Base-by-base conservation (phyloP, 257 asterid genomes). In the Rubia yunnanensis region DNA sequence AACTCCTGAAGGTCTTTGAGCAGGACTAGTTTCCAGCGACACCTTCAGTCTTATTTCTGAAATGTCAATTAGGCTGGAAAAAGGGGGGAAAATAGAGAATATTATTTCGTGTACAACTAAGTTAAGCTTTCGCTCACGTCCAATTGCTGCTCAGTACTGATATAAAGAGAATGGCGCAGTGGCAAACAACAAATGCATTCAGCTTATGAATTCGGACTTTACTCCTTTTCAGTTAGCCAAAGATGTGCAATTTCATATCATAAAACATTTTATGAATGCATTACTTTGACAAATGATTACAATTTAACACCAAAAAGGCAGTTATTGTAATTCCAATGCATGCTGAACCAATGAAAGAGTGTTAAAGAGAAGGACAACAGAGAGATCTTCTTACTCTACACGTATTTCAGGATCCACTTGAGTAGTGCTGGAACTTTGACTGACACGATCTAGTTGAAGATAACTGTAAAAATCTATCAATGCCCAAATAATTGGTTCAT, bases 381-480 rank as follows among this genome's bases (percentile, higher is more conserved):
- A 30, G 53, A 58, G 67, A 66, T 61, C 70, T 70, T 71, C 97
- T 85, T 82, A 89, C 97, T 92, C 97, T 41, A 92, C 76, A 52
- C 99, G 96, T 69, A 92, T 84, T 78, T 92, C 99, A 61, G 99
- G 99, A 77, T 92, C 99, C 69, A 89, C 99, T 85, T 92, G 99
- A 79, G 94, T 77, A 74, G 83, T 84, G 69, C 77, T 76, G 38
- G 99, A 79, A 78, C 79, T 70, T 75, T 87, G 81, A 65, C 88
- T 81, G 78, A 92, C 73, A 72, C 92, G 95, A 75, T 82, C 96
- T 52, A 92, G 70, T 71, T 81, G 97, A 60, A 92, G 97, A 70
- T 77, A 87, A 72, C 82, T 84, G 74, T 77, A 92, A 82, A 89
- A 86, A 73, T 88, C 96, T 69, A 92, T 83, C 72, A 85, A 73